Evolutionary conservation across 805 yeast species (phyloP), one percentile per base, ranked within the genome.

Genomic region (Jamesozyma jinghongensis): DNA sequence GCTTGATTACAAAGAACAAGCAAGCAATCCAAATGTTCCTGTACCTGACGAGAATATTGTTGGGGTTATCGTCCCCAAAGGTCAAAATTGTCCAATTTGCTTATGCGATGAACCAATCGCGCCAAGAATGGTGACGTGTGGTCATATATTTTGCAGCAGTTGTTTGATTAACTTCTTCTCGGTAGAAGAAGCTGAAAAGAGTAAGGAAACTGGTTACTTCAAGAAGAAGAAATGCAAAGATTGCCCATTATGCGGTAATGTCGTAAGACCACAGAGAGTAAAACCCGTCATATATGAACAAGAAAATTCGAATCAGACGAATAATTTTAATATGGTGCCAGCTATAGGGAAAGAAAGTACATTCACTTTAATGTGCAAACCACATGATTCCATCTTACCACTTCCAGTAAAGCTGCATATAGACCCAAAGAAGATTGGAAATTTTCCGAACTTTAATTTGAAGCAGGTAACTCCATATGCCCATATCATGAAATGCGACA

Each of bases 41-140:
- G 65, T 90, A 3, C 74, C 79, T 13, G 70, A 74, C 44, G 67
- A 68, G 3, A 68, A 74, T 30, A 77, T 92, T 4, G 59, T 81
- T 26, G 68, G 95, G 37, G 85, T 90, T 5, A 57, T 86, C n/a
- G 80, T 77, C 1, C 81, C 90, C 12, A 75, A 72, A 44, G 80
- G 81, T 1, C 81, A 81, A 49, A 78, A 79, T 30, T 92, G 99
- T 57, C 97, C 98, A 0, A 90, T 92, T 20, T 92, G 99, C 59
- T 66, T 92, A 12, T 72, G 80, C 26, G 94, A 85, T 38, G 79
- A 78, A 12, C 84, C 92, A 12, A 74, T 83, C 14, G 96, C 97
- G 0, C 97, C 98, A 2, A 68, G 97, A 41, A 94, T 92, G 97
- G 79, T 86, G 22, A 73, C 79, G 11, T 92, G 99, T 65, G 98